Conservation (phyloP, 768 basidiomycete species). For the Lactarius trivialis region DNA sequence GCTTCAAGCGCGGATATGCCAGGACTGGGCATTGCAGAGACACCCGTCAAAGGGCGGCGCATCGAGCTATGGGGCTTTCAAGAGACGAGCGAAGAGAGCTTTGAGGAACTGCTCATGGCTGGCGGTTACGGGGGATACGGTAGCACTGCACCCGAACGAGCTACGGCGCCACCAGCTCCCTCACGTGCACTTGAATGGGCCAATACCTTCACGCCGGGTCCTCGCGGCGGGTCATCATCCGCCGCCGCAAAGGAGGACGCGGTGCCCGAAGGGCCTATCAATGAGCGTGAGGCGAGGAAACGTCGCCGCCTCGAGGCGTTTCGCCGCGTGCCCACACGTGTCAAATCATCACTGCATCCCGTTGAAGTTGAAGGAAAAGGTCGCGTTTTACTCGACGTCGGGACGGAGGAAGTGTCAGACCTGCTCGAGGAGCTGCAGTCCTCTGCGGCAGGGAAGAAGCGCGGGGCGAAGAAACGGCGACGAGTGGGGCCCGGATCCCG, state of each 20-base stretch:
- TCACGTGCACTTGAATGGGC: conserved; percentile 54
- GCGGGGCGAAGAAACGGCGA: conserved; percentile 44
- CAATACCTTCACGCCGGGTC: conserved; percentile 38
- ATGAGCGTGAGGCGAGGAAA: conserved; percentile 60
- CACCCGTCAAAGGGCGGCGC: conserved; percentile 64
- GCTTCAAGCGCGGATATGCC: conserved; percentile 32
- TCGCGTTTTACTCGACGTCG: conserved; percentile 58
- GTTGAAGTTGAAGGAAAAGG: conserved; percentile 64
- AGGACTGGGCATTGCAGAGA: conserved; percentile 58
- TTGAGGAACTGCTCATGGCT: conserved; percentile 78
- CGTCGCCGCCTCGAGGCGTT: conserved; percentile 67
- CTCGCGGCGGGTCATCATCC: conserved; percentile 31
- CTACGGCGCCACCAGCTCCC: conserved; percentile 23
- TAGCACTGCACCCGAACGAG: conserved; percentile 25
- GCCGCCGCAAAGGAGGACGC: conserved; percentile 27
- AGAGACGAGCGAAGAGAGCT: conserved; percentile 55
- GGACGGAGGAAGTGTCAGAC: conserved; percentile 37
- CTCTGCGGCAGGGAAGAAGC: conserved; percentile 34
- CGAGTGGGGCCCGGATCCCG: conserved; percentile 28
- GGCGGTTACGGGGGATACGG: conserved; percentile 74
- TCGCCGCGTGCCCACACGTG: conserved; percentile 28
- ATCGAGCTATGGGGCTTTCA: conserved; percentile 50
- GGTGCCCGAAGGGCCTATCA: conserved; percentile 19
- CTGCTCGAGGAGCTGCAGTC: conserved; percentile 20
- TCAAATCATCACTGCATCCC: conserved; percentile 44